These are phyloP conservation scores for Thalia dealbata DNA, from an alignment of 176 grass and related monocot genomes.

Conservation along the genomic window DNA sequence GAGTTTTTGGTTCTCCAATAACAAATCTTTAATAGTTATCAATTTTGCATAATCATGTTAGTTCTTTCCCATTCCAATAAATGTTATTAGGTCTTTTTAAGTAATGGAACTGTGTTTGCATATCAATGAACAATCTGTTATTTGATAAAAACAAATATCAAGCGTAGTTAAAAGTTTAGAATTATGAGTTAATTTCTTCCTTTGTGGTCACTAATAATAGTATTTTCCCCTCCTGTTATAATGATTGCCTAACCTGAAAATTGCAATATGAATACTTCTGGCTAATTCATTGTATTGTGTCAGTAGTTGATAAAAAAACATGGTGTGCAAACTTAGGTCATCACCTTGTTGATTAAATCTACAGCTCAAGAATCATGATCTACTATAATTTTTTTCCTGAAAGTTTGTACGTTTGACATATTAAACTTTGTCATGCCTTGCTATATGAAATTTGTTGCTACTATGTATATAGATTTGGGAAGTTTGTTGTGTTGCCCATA, in stretches of 20 bases:
- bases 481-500: background rate
- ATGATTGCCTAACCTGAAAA: too few species aligned
- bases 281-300: background rate
- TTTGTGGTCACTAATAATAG: background rate
- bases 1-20: background rate
- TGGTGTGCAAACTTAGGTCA: too few species aligned
- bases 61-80: too few species aligned
- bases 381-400: background rate
- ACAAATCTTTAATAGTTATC: background rate
- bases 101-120: too few species aligned
- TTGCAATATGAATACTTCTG: background rate
- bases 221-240: background rate
- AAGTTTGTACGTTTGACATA: background rate
- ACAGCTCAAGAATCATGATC: background rate
- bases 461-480: background rate
- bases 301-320: too few species aligned
- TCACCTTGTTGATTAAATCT: too few species aligned
- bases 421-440: background rate
- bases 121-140: too few species aligned
- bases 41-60: too few species aligned
- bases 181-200: too few species aligned
- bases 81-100: too few species aligned
- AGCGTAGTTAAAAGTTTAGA: too few species aligned
- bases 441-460: background rate
- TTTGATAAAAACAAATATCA: too few species aligned